Evolutionary conservation across 2,329 filamentous ascomycete species (phyloP).

Genomic region (Sclerotinia glacialis): DNA sequence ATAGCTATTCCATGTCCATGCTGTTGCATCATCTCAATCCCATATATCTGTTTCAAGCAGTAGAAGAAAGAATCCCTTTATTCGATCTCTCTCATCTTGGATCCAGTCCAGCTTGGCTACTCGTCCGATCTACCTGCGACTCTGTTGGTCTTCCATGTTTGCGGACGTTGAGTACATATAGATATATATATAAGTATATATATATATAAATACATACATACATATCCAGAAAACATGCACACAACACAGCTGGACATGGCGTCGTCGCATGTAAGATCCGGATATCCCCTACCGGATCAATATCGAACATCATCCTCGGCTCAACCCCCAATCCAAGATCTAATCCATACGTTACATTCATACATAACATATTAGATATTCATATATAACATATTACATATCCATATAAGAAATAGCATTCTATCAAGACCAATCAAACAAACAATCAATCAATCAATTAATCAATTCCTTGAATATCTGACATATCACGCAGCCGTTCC

Average conservation of each 20-base stretch:
- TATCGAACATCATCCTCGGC: neutral
- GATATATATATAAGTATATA: no score
- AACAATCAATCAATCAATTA: no score
- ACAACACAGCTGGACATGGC: neutral
- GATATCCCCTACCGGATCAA: neutral
- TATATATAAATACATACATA: no score
- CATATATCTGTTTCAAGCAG: neutral
- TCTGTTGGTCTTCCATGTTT: slow-evolving; percentile 1
- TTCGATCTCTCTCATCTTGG: slow-evolving; percentile 9
- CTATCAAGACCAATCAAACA: neutral
- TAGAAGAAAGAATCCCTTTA: neutral
- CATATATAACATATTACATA: neutral
- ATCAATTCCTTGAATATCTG: neutral
- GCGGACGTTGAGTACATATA: no score
- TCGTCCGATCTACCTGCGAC: slow-evolving; percentile 10
- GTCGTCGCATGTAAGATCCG: neutral
- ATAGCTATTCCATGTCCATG: neutral
- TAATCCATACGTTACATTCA: neutral
- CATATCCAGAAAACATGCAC: neutral
- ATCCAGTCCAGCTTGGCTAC: neutral
- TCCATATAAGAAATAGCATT: no score
- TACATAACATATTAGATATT: neutral
- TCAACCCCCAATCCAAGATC: neutral
- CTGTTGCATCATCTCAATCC: neutral
- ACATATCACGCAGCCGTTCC: neutral